Base-by-base conservation (phyloP, 2,329 filamentous ascomycete species). In the Achaetomium macrosporum region DNA sequence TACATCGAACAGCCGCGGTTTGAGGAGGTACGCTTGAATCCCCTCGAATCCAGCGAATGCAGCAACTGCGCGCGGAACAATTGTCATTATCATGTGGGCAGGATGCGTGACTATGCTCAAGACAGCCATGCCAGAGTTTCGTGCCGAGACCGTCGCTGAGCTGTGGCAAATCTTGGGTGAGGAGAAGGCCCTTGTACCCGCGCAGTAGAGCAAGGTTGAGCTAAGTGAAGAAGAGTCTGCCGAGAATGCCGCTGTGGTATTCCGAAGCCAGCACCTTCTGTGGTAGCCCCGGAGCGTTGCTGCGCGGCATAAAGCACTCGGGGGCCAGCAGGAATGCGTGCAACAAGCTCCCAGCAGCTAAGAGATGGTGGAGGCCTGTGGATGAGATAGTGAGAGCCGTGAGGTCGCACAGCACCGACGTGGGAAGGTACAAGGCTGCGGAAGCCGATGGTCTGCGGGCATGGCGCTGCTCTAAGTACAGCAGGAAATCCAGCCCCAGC, bases 41-140 rank as follows among this genome's bases (percentile, higher is more conserved):
- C 69, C 63, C 13, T 70, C 66, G 44, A 72, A 70, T 17, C 64
- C 65, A 0, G 70, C 58, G 6, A 68, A 62, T n/a, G 67, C 61
- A 0, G 64, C 65, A 0, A 72, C 57, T 0, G 59, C 63, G 5
- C 64, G 61, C 0, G 71, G 71, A 0, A 72, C 51, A 16, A 70
- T 66, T 0, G 71, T 71, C 71, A 73, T 72, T 16, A 74, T 59
- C 69, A 73, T 73, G 47, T 73, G 74, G 7, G 71, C 70, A 0
- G 71, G 71, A 25, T 73, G 68, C 1, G 69, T 74, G 0, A 73
- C 63, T 57, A 74, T 64, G 6, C 59, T 55, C 8, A 74, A 48
- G n/a, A 72, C 36, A 31, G 41, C 5, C 45, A 47, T 47, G 15
- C 15, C 35, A 30, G 2, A 9, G 19, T 11, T 47, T 47, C 16